Conservation (phyloP, 495 filamentous ascomycete genomes). For the Podospora tetraspora region DNA sequence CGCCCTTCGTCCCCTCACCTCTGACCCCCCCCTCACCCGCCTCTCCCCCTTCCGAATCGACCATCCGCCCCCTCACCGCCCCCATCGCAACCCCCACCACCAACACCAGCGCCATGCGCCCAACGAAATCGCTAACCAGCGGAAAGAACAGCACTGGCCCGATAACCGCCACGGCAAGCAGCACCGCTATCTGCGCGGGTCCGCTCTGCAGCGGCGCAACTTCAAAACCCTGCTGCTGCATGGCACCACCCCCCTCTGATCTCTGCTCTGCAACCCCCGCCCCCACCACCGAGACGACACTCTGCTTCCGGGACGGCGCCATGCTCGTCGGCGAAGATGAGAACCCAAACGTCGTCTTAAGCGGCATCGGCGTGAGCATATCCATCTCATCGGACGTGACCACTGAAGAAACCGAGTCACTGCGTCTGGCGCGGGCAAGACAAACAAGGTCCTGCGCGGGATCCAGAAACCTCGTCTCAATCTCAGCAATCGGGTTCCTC, state of each 20-base stretch:
- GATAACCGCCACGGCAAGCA: constrained; percentile 8
- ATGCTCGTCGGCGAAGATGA: neutral
- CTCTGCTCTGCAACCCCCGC: neutral
- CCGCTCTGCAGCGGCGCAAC: neutral
- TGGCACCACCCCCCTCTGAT: too few species aligned
- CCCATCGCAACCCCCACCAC: constrained; percentile 9
- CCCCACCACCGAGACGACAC: neutral
- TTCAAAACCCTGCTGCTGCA: too few species aligned
- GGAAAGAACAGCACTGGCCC: constrained; percentile 6
- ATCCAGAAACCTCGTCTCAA: constrained; percentile 67
- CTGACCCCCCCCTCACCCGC: too few species aligned
- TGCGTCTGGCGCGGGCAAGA: constrained; percentile 25
- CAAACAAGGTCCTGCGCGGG: constrained; percentile 60
- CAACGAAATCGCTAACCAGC: constrained; percentile 13
- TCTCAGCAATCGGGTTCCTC: constrained; percentile 55
- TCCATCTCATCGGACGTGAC: constrained; percentile 18
- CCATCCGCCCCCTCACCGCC: constrained; percentile 7
- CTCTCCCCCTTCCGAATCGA: neutral
- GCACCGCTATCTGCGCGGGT: neutral
- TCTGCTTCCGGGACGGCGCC: neutral
- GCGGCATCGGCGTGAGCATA: constrained; percentile 22
- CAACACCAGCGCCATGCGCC: constrained; percentile 17
- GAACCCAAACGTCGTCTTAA: constrained; percentile 14
- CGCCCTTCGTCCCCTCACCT: neutral
- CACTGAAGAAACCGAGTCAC: neutral